Conservation (phyloP, 2,329 filamentous ascomycete genomes). For the Pseudopithomyces maydicus region DNA sequence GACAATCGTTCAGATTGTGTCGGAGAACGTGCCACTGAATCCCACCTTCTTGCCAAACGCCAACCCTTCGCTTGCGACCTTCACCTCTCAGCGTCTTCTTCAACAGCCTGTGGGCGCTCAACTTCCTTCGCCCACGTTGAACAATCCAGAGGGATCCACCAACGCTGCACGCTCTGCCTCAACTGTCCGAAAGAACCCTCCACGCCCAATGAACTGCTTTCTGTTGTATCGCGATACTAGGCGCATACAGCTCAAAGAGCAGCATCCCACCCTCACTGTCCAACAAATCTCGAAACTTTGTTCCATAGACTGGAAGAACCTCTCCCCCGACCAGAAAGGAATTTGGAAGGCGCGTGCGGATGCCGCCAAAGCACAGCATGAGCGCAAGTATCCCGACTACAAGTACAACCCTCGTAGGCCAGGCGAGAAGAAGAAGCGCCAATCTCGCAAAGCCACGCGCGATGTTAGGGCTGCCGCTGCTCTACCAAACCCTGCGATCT, state of each 20-base stretch:
- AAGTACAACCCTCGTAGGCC: slow-evolving; percentile 34
- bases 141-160: not conserved
- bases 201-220: slow-evolving; percentile 36
- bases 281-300: slow-evolving; percentile 28
- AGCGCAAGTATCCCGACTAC: slow-evolving; percentile 28
- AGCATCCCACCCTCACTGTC: slow-evolving; percentile 22
- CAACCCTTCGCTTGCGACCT: too few relatives aligned
- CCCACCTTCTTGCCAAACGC: not conserved
- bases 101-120: not conserved
- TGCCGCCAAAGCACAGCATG: slow-evolving; percentile 24
- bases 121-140: not conserved
- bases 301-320: slow-evolving; percentile 22
- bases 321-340: slow-evolving; percentile 19
- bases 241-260: slow-evolving; percentile 23
- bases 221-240: slow-evolving; percentile 28
- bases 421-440: slow-evolving; percentile 34
- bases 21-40: not conserved
- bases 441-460: slow-evolving; percentile 27
- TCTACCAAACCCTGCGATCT: not conserved
- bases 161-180: not conserved
- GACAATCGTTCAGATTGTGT: not conserved
- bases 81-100: too few relatives aligned
- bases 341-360: slow-evolving; percentile 22
- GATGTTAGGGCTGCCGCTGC: slow-evolving; percentile 14
- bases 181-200: slow-evolving; percentile 19